Percentiles rank a stretch among this genome's conserved stretches.
phyloP scores from a whole-genome alignment of 2,329 filamentous ascomycete genomes.

The Claviceps paspali region DNA sequence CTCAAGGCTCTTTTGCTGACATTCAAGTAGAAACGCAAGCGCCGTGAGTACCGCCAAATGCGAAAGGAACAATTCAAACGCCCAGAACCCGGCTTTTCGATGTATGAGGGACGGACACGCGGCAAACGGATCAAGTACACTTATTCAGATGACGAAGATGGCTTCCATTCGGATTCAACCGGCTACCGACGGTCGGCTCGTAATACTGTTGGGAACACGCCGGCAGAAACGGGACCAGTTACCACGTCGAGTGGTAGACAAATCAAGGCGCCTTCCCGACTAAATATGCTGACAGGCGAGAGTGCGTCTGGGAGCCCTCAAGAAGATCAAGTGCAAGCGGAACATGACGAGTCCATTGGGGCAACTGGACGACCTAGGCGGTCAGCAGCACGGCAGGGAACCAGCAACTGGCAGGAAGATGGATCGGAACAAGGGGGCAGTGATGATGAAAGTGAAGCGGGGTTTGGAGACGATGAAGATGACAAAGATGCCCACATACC shows the following conservation, averaged over 20 bases:
- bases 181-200: slow-evolving; percentile 51
- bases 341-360: slow-evolving; percentile 25
- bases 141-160: slow-evolving; percentile 77
- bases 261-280: slow-evolving; percentile 51
- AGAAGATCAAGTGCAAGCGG: slow-evolving; percentile 25
- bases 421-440: slow-evolving; percentile 29
- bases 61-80: slow-evolving; percentile 78
- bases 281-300: slow-evolving; percentile 45
- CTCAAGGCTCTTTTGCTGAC: slow-evolving; percentile 6
- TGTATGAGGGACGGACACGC: slow-evolving; percentile 91
- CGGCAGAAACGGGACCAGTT: slow-evolving; percentile 48
- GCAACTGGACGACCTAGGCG: slow-evolving; percentile 34
- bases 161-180: slow-evolving; percentile 49
- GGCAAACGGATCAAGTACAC: slow-evolving; percentile 96
- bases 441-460: slow-evolving; percentile 56
- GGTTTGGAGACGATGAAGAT: slow-evolving; percentile 61
- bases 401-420: slow-evolving; percentile 30
- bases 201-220: slow-evolving; percentile 58
- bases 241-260: slow-evolving; percentile 80
- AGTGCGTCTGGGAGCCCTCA: slow-evolving; percentile 31
- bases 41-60: slow-evolving; percentile 76
- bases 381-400: slow-evolving; percentile 31
- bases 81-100: slow-evolving; percentile 75
- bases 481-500: slow-evolving; percentile 49
- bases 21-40: slow-evolving; percentile 62